Evolutionary conservation across 2,329 filamentous ascomycete species (phyloP), one percentile per base, ranked within the genome.

Genomic region (Podosphaera aphanis): DNA sequence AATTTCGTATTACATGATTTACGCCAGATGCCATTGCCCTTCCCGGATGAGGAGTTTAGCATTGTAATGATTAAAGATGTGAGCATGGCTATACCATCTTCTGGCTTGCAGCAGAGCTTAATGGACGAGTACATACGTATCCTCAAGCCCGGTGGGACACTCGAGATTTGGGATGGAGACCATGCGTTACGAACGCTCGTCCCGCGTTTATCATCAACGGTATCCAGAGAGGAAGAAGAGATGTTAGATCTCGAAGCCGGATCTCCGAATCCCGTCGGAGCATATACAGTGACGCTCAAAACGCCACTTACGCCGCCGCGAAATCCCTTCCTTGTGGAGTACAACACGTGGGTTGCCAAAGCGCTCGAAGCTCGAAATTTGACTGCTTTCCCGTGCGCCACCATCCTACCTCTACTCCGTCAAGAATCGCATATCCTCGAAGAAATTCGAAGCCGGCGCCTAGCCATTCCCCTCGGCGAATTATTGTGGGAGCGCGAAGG

Each of bases 131-230:
- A 77, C 50, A 64, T 88, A 40, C 79, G 86, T 16, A 63, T 93
- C 11, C 65, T 93, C 31, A 76, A 71, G 52, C 77, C 81, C 0
- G 84, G 83, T 15, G 88, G 88, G 3, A 74, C 75, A 1, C 57
- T 94, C 21, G 88, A 94, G 59, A 69, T 92, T 15, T 94, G 86
- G 86, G 86, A 93, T 52, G 79, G 79, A 4, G 86, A 94, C 61
- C 76, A 85, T 57, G 72, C 79, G 11, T 74, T 93, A 51, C 79
- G 86, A 53, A 86, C 85, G 60, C 68, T 95, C 23, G 69, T 83
- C 44, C 83, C 83, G 2, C 83, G 90, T 58, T 70, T 70, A 46
- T 62, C 69, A 52, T 64, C 69, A 20, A 65, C 66, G 48, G 49
- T 44, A 2, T 50, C 4, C 15, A 13, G 53, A 13, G 49, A 49